phyloP scores from a whole-genome alignment of 805 yeast species.

The Ogataea nitratoaversa region DNA sequence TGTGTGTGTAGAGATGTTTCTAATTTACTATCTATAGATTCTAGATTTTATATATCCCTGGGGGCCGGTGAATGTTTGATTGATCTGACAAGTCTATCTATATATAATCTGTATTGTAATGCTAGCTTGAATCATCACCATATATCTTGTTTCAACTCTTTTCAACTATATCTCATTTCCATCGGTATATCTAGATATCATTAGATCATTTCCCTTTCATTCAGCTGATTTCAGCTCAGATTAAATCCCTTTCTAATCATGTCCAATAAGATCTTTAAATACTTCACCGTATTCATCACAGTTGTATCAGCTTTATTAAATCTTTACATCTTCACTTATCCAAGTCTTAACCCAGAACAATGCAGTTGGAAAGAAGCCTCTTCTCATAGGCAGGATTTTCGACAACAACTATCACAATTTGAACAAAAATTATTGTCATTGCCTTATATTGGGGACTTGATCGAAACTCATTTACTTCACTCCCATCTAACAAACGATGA shows the following conservation, averaged over 20 bases:
- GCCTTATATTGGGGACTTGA: slow-evolving; percentile 34
- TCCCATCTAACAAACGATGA: no score
- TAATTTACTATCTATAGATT: no score
- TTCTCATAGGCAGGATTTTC: not conserved
- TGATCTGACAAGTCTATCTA: no score
- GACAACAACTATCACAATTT: slow-evolving; percentile 15
- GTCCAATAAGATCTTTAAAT: slow-evolving; percentile 5
- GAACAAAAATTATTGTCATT: slow-evolving; percentile 15
- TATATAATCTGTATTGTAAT: no score
- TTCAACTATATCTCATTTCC: no score
- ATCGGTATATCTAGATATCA: not conserved
- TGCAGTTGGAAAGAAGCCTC: slow-evolving; percentile 56
- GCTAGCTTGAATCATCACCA: no score
- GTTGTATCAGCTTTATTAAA: slow-evolving; percentile 46
- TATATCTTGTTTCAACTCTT: no score
- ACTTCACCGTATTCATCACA: slow-evolving; percentile 28
- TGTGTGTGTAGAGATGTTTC: no score
- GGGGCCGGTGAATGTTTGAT: no score
- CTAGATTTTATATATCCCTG: no score
- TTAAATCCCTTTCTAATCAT: slow-evolving; percentile 1
- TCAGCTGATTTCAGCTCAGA: no score
- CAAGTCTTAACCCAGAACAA: slow-evolving; percentile 48
- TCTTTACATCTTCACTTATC: slow-evolving; percentile 69
- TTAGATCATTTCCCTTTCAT: not conserved
- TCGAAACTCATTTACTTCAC: slow-evolving; percentile 27